Evolutionary conservation across 257 asterid genomes (phyloP).

Genomic region (Solanum paucissectum): DNA sequence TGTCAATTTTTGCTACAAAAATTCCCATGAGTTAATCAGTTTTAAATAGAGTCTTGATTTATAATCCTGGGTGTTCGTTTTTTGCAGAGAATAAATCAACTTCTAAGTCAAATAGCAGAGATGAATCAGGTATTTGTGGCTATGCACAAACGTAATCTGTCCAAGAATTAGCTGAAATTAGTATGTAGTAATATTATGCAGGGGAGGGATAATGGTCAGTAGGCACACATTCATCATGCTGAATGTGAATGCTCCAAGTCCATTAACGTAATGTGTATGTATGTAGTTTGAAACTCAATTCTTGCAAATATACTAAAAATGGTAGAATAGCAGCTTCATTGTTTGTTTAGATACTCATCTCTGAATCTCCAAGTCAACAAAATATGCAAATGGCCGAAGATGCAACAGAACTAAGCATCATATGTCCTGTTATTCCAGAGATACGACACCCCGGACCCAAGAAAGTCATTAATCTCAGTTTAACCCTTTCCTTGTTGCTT

Average conservation of each 20-base stretch:
- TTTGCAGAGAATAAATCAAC: slow-evolving; percentile 52
- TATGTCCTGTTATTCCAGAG: background rate
- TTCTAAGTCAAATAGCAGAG: slow-evolving; percentile 58
- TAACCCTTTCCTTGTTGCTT: background rate
- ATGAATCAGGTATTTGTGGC: slow-evolving; percentile 49
- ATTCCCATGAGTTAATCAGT: background rate
- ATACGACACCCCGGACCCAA: background rate
- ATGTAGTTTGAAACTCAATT: background rate
- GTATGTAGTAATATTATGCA: background rate
- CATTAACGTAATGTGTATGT: background rate
- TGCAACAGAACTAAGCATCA: background rate
- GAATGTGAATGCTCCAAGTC: background rate
- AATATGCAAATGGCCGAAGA: background rate
- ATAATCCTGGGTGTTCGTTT: background rate
- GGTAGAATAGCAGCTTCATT: background rate
- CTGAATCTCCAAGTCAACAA: background rate
- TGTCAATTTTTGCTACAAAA: slow-evolving; percentile 12
- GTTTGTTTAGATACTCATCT: background rate
- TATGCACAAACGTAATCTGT: slow-evolving; percentile 10
- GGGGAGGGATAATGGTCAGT: background rate
- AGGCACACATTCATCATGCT: background rate
- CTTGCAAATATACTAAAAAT: background rate
- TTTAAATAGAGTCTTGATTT: background rate
- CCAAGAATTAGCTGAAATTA: background rate
- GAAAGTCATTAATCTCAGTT: background rate